Evolutionary conservation across 2,329 filamentous ascomycete species (phyloP).

Genomic region (Eutypella sp.): DNA sequence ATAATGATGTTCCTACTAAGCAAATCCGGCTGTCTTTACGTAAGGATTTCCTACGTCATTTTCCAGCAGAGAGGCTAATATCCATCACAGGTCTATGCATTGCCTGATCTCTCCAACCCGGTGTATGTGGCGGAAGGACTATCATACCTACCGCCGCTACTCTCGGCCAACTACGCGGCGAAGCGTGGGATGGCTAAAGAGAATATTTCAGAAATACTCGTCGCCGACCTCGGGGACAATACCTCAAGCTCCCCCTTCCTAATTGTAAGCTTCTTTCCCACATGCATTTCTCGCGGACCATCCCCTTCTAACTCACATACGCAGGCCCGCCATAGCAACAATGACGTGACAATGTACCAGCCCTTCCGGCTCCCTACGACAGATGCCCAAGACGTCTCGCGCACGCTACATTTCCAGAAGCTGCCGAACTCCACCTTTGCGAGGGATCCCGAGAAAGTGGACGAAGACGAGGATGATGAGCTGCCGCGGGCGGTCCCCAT

Average conservation of each 20-base stretch:
- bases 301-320: constrained; percentile 4
- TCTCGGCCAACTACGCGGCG: constrained; percentile 66
- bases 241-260: constrained; percentile 70
- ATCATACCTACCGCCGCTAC: constrained; percentile 68
- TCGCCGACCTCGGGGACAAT: constrained; percentile 78
- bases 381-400: constrained; percentile 41
- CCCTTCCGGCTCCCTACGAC: constrained; percentile 55
- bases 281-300: constrained; percentile 2
- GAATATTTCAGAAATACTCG: constrained; percentile 69
- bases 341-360: constrained; percentile 85
- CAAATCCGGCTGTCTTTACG: constrained; percentile 67
- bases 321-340: constrained; percentile 69
- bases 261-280: constrained; percentile 54
- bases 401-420: constrained; percentile 71
- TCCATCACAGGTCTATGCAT: constrained; percentile 62
- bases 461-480: constrained; percentile 46
- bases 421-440: constrained; percentile 64
- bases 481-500: constrained; percentile 48
- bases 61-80: not conserved
- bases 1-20: constrained; percentile 75
- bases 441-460: constrained; percentile 43
- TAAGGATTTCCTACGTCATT: constrained; percentile 39
- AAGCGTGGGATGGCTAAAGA: constrained; percentile 70
- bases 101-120: constrained; percentile 67
- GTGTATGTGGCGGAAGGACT: constrained; percentile 73